Percentiles rank a stretch among this genome's conserved stretches.
Evolutionary conservation across 352 stramenopile genomes (phyloP).

Genomic region (Globisporangium yorkense): DNA sequence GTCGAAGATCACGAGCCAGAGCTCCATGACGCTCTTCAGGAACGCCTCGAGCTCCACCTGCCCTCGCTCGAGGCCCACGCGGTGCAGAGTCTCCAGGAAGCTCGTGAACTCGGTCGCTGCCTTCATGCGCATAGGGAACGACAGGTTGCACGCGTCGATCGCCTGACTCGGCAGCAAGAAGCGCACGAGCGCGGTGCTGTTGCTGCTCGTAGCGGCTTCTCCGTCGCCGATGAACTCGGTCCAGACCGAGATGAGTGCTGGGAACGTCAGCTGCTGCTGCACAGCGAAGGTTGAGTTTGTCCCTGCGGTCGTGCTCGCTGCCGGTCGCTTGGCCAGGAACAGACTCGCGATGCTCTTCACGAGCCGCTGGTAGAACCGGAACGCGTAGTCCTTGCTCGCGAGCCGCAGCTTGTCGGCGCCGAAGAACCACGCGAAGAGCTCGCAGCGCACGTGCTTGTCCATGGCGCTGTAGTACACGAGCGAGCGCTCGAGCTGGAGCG

Average conservation of each 20-base stretch:
- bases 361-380: conserved; percentile 52
- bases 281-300: background rate
- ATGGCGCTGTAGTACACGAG: conserved; percentile 44
- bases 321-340: conserved; percentile 11
- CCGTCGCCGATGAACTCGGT: conserved; percentile 68
- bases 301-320: conserved; percentile 7
- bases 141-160: conserved; percentile 32
- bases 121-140: conserved; percentile 43
- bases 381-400: conserved; percentile 46
- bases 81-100: conserved; percentile 36
- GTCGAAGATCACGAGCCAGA: conserved; percentile 40
- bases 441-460: conserved; percentile 44
- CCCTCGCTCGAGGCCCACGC: conserved; percentile 31
- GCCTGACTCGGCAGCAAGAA: conserved; percentile 22
- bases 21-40: conserved; percentile 28
- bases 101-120: conserved; percentile 18
- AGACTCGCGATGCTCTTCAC: conserved; percentile 38
- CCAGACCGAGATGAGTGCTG: conserved; percentile 40
- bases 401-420: conserved; percentile 35
- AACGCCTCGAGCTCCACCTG: conserved; percentile 39
- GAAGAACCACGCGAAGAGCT: conserved; percentile 67
- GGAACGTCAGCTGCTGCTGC: conserved; percentile 25
- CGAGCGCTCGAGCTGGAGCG: conserved; percentile 60
- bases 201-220: conserved; percentile 14
- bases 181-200: conserved; percentile 7